phyloP scores from a whole-genome alignment of 1,139 yeast genomes.

The Geotrichum cucujoidarum region DNA sequence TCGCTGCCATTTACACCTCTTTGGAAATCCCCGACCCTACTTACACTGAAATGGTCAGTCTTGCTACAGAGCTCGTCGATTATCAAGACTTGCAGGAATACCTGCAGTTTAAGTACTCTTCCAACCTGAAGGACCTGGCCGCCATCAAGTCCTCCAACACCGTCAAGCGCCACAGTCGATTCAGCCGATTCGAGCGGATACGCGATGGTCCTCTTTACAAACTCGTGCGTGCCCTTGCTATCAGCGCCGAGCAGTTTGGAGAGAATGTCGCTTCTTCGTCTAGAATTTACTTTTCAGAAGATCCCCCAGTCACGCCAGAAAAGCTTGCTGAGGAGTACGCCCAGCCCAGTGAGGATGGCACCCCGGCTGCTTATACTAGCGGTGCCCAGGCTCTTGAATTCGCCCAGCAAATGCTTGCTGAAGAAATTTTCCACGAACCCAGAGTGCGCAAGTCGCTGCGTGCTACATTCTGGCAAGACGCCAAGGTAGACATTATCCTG shows the following conservation, averaged over 20 bases:
- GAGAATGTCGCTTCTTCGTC: slow-evolving; percentile 73
- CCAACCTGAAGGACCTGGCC: slow-evolving; percentile 51
- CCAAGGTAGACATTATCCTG: slow-evolving; percentile 65
- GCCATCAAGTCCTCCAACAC: slow-evolving; percentile 19
- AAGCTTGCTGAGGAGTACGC: slow-evolving; percentile 54
- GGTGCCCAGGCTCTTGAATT: slow-evolving; percentile 65
- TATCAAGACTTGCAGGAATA: slow-evolving; percentile 86
- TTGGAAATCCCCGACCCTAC: slow-evolving; percentile 56
- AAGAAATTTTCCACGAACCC: slow-evolving; percentile 78
- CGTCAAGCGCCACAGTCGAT: slow-evolving; percentile 63
- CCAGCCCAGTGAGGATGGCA: slow-evolving; percentile 30
- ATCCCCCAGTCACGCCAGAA: slow-evolving; percentile 59
- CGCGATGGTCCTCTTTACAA: slow-evolving; percentile 62
- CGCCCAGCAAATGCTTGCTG: slow-evolving; percentile 68
- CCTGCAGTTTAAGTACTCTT: slow-evolving; percentile 72
- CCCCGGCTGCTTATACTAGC: slow-evolving; percentile 49
- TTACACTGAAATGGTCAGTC: slow-evolving; percentile 49
- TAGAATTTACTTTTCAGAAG: slow-evolving; percentile 67
- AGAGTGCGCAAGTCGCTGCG: slow-evolving; percentile 74
- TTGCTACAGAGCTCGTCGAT: slow-evolving; percentile 67
- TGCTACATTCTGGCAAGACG: slow-evolving; percentile 58
- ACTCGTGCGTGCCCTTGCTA: slow-evolving; percentile 69
- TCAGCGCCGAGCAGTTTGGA: slow-evolving; percentile 73
- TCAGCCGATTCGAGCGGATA: slow-evolving; percentile 69
- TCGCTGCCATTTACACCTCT: slow-evolving; percentile 53